Conservation (phyloP, 2,329 filamentous ascomycete species). For the Clarireedia homoeocarpa region DNA sequence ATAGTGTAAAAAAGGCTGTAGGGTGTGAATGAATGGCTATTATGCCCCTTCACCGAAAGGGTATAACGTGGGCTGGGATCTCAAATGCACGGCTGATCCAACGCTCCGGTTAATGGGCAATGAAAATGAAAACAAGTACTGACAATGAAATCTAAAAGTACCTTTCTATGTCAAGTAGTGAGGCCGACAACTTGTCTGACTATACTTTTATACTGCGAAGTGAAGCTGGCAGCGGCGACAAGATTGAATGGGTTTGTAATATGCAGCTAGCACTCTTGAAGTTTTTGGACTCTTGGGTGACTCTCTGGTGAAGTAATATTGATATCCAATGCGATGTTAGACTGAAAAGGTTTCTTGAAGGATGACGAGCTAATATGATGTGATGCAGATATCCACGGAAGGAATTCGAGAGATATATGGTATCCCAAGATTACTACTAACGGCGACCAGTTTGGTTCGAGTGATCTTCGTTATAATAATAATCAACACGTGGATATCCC, state of each 20-base stretch:
- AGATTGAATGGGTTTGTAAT: neutral
- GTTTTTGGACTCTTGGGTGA: neutral
- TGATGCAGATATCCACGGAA: neutral
- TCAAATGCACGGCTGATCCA: conserved; percentile 13
- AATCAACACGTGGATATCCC: conserved; percentile 9
- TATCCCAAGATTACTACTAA: conserved; percentile 9
- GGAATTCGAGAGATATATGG: conserved; percentile 11
- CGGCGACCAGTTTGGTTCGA: conserved; percentile 4
- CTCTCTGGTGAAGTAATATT: conserved; percentile 6
- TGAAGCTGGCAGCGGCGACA: neutral
- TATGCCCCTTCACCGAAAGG: conserved; percentile 8
- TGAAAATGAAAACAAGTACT: neutral
- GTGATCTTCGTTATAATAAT: conserved; percentile 5
- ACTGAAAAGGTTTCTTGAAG: neutral
- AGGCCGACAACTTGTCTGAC: neutral
- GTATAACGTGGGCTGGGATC: conserved; percentile 11
- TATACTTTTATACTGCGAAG: neutral
- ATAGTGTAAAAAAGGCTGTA: conserved; percentile 1
- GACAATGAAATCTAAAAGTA: neutral
- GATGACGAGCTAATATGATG: neutral
- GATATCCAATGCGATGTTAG: conserved; percentile 1
- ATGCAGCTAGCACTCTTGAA: neutral
- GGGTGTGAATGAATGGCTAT: neutral
- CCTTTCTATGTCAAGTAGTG: neutral
- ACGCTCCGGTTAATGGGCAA: conserved; percentile 12